A percentile compares a stretch with the other conserved stretches of the same genome.
Evolutionary conservation across 495 filamentous ascomycete genomes (phyloP).

Genomic region (Penicillium steckii): DNA sequence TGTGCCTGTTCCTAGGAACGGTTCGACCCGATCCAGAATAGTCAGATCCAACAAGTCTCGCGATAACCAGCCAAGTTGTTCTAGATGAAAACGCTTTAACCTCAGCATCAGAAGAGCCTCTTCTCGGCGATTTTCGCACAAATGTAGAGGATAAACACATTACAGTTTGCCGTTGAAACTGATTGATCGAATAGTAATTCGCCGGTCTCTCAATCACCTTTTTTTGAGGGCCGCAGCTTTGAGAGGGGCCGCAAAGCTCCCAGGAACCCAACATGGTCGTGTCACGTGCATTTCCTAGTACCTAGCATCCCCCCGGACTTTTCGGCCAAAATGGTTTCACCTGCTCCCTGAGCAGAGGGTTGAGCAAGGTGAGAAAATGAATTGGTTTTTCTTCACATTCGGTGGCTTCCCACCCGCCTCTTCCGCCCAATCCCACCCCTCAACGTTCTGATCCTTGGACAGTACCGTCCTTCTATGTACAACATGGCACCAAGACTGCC

Average conservation of each 20-base stretch:
- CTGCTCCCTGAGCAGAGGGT: slow-evolving; percentile 4
- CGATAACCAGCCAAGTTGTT: background rate
- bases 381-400: background rate
- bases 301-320: slow-evolving; percentile 8
- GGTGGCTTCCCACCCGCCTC: background rate
- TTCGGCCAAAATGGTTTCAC: slow-evolving; percentile 6
- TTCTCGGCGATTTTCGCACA: background rate
- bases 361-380: slow-evolving; percentile 4
- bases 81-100: background rate
- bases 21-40: background rate
- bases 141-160: background rate
- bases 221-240: too few relatives aligned
- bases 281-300: slow-evolving; percentile 4
- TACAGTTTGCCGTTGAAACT: background rate
- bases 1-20: background rate
- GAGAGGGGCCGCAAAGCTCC: background rate
- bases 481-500: slow-evolving; percentile 10
- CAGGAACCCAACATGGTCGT: background rate
- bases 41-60: background rate
- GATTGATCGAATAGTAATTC: background rate
- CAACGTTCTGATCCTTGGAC: background rate
- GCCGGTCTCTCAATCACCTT: background rate
- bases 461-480: background rate
- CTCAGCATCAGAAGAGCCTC: background rate
- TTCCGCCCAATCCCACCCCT: background rate